Percentiles rank a stretch among this genome's conserved stretches.
phyloP scores from a whole-genome alignment of 768 basidiomycete species.

The Tulasnella calospora region DNA sequence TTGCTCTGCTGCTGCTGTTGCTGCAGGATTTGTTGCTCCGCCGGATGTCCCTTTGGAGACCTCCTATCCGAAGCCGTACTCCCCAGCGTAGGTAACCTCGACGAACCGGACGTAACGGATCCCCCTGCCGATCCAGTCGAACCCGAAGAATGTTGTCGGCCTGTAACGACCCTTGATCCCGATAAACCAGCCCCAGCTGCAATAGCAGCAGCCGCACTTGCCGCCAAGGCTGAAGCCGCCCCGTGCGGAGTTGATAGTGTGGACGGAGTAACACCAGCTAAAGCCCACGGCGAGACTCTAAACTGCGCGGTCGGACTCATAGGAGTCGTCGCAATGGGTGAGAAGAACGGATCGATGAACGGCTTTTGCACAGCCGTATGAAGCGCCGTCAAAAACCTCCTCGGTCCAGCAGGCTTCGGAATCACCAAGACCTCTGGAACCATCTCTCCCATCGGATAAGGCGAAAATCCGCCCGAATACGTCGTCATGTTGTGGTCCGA shows the following conservation, averaged over 20 bases:
- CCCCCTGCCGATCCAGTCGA: background rate
- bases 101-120: background rate
- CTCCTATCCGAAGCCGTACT: background rate
- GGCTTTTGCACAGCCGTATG: constrained; percentile 87
- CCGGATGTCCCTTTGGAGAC: constrained; percentile 23
- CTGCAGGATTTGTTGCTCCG: constrained; percentile 24
- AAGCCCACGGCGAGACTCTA: background rate
- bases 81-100: background rate
- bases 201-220: background rate
- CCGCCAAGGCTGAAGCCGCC: background rate
- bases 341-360: constrained; percentile 81
- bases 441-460: constrained; percentile 25
- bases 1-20: background rate
- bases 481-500: constrained; percentile 32
- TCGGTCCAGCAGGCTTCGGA: constrained; percentile 93
- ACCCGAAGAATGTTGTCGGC: constrained; percentile 10
- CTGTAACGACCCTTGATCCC: background rate
- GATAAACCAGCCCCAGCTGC: background rate
- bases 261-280: background rate
- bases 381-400: constrained; percentile 85
- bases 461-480: background rate
- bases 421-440: constrained; percentile 92
- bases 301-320: constrained; percentile 54
- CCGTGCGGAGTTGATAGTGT: background rate
- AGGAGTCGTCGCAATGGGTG: constrained; percentile 92